Conservation (phyloP, 352 stramenopile species). For the Pythium aphanidermatum region DNA sequence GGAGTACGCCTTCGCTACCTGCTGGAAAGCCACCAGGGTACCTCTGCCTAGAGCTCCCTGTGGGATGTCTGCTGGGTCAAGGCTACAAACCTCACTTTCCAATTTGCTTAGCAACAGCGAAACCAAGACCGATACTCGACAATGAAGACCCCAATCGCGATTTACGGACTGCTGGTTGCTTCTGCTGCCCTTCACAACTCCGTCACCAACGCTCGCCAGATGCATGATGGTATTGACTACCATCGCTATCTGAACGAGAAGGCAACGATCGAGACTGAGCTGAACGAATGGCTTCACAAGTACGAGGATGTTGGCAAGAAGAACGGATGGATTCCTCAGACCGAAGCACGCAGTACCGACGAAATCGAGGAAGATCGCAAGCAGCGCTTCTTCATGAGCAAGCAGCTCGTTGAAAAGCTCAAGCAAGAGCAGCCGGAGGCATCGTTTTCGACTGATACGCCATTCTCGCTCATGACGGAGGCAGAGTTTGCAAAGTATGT, state of each 20-base stretch:
- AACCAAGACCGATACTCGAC: too few species aligned
- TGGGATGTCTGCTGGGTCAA: too few species aligned
- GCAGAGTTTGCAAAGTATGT: constrained; percentile 20
- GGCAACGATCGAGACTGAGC: constrained; percentile 21
- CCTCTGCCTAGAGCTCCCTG: too few species aligned
- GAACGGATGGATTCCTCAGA: constrained; percentile 12
- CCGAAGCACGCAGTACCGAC: constrained; percentile 4
- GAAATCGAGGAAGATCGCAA: constrained; percentile 9
- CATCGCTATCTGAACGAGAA: constrained; percentile 38
- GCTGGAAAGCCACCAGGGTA: too few species aligned
- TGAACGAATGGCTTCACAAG: constrained; percentile 30
- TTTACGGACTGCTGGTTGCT: too few species aligned
- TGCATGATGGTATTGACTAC: constrained; percentile 17
- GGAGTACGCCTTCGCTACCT: too few species aligned
- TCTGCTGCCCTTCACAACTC: background rate
- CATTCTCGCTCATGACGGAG: constrained; percentile 22
- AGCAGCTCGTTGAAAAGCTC: constrained; percentile 6
- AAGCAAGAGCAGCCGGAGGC: constrained; percentile 17
- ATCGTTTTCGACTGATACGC: constrained; percentile 16
- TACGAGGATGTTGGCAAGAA: constrained; percentile 5
- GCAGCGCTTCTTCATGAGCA: constrained; percentile 21
- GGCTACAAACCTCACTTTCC: background rate
- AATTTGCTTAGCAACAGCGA: background rate
- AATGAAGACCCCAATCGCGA: too few species aligned
- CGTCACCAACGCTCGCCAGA: constrained; percentile 1